phyloP scores from a whole-genome alignment of 768 basidiomycete genomes.

The Trametes cubensis region DNA sequence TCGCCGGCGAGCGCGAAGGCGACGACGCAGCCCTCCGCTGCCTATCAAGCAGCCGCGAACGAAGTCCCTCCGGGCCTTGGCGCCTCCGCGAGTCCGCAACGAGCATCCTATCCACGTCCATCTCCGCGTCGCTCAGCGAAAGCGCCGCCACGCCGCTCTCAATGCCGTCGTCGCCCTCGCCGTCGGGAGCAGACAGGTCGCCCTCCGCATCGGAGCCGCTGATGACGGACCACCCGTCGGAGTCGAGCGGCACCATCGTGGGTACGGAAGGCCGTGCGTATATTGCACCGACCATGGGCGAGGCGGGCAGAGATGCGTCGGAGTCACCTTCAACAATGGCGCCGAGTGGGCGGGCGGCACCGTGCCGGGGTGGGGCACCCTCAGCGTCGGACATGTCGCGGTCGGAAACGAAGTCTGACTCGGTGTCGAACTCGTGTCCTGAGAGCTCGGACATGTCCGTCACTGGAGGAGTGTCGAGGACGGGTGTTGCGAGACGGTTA shows the following conservation, averaged over 20 bases:
- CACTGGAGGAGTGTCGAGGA: conserved; percentile 70
- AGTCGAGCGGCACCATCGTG: conserved; percentile 26
- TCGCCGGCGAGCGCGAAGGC: conserved; percentile 56
- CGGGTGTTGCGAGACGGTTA: conserved; percentile 44
- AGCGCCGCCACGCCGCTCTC: conserved; percentile 37
- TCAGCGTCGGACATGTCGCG: conserved; percentile 29
- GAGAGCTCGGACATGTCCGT: conserved; percentile 63
- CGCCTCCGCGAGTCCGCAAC: conserved; percentile 26
- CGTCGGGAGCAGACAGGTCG: conserved; percentile 19
- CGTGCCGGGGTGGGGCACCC: conserved; percentile 8
- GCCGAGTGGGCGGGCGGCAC: conserved; percentile 19
- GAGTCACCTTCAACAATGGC: conserved; percentile 31
- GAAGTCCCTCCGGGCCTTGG: conserved; percentile 31
- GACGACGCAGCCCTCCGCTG: conserved; percentile 49
- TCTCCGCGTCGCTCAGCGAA: conserved; percentile 36
- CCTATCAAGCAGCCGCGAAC: conserved; percentile 36
- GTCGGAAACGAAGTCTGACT: conserved; percentile 37
- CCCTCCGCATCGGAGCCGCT: conserved; percentile 34
- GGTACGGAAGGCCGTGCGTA: conserved; percentile 10
- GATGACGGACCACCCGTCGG: conserved; percentile 43
- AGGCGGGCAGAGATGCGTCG: conserved; percentile 30
- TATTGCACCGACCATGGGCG: conserved; percentile 34
- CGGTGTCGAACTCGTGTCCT: conserved; percentile 52
- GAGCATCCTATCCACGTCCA: conserved; percentile 31
- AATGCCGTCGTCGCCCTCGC: conserved; percentile 32